Evolutionary conservation across 2,329 filamentous ascomycete species (phyloP).

Genomic region (Colletotrichum neosansevieriae): DNA sequence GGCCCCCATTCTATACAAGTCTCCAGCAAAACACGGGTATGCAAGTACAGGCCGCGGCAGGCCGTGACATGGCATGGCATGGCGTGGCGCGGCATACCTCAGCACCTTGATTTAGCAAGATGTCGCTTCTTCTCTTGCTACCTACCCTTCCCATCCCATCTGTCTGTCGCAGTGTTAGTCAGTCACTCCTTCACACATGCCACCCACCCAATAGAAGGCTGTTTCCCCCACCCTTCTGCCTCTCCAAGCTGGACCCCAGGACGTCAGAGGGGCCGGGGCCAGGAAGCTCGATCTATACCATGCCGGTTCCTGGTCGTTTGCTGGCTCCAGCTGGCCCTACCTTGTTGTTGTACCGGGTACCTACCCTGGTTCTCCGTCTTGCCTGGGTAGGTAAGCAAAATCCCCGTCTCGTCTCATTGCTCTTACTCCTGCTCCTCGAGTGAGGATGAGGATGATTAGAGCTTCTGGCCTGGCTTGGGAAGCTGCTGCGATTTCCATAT

Average conservation of each 20-base stretch:
- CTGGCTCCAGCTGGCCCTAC: conserved; percentile 6
- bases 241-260: conserved; percentile 31
- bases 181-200: conserved; percentile 22
- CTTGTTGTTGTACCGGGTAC: conserved; percentile 18
- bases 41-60: conserved; percentile 27
- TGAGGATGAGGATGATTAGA: conserved; percentile 28
- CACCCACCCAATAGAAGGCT: conserved; percentile 1
- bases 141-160: conserved; percentile 3
- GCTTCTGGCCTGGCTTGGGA: neutral
- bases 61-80: conserved; percentile 26
- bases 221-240: neutral
- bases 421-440: conserved; percentile 24
- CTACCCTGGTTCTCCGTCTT: conserved; percentile 6
- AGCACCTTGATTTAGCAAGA: conserved; percentile 17
- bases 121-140: neutral
- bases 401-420: conserved; percentile 6
- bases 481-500: conserved; percentile 23
- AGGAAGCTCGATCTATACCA: conserved; percentile 22
- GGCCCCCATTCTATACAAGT: conserved; percentile 3
- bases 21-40: conserved; percentile 30
- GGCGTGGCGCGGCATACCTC: conserved; percentile 36
- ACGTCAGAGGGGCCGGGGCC: conserved; percentile 32
- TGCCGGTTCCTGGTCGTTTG: conserved; percentile 23
- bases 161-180: conserved; percentile 17
- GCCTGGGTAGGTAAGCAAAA: conserved; percentile 27